These are phyloP conservation scores for Suillus clintonianus DNA, from an alignment of 768 basidiomycete genomes.

Conservation along the genomic window DNA sequence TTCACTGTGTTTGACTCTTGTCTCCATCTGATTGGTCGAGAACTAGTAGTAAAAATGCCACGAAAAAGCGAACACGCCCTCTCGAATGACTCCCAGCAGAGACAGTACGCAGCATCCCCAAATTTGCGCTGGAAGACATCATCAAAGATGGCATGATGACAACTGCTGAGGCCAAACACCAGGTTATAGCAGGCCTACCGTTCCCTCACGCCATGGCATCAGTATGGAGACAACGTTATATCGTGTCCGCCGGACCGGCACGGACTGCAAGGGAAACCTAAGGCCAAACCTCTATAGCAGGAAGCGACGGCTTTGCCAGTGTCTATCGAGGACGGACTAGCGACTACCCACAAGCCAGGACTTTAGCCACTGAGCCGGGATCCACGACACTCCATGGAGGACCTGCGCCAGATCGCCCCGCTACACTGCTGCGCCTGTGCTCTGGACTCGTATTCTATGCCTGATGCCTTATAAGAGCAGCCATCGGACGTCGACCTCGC, in stretches of 20 bases:
- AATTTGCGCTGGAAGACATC: neutral
- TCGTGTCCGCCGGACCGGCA: too few relatives aligned
- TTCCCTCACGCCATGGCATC: neutral
- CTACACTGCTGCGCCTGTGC: too few relatives aligned
- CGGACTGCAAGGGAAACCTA: too few relatives aligned
- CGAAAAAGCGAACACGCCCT: constrained; percentile 25
- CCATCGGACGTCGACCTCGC: neutral
- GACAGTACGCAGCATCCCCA: neutral
- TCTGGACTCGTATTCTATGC: neutral
- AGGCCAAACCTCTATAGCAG: too few relatives aligned
- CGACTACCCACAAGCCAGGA: too few relatives aligned
- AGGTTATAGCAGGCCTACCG: neutral
- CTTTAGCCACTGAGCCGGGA: too few relatives aligned
- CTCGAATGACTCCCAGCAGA: neutral
- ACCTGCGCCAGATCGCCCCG: too few relatives aligned
- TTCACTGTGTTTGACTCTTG: neutral
- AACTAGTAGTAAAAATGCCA: constrained; percentile 30
- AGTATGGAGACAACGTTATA: too few relatives aligned
- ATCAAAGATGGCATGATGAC: neutral
- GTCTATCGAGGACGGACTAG: too few relatives aligned
- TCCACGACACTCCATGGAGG: too few relatives aligned
- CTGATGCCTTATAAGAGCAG: neutral
- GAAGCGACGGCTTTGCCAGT: too few relatives aligned
- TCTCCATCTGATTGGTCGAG: neutral
- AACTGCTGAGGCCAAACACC: neutral